Conservation (phyloP, 2,329 filamentous ascomycete species). For the Ophiostoma fasciatum region DNA sequence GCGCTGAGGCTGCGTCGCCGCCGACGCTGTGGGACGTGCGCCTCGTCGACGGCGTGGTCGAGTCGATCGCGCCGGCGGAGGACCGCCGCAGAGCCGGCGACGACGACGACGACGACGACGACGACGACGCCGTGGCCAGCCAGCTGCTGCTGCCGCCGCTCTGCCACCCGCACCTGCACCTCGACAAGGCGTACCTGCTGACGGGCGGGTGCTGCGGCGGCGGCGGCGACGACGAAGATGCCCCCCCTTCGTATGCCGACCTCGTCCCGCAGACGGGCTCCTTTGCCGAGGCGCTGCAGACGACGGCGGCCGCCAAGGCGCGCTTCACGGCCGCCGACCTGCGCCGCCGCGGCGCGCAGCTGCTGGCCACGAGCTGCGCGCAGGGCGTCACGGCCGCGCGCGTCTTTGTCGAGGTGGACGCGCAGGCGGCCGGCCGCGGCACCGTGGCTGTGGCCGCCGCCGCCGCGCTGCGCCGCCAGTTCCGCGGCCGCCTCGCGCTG, state of each 20-base stretch:
- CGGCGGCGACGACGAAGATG: slow-evolving; percentile 7
- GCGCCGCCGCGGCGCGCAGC: slow-evolving; percentile 45
- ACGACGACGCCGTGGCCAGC: slow-evolving; percentile 1
- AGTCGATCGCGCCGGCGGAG: background rate
- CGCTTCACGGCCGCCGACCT: slow-evolving; percentile 48
- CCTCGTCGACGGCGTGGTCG: slow-evolving; percentile 7
- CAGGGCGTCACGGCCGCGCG: slow-evolving; percentile 55
- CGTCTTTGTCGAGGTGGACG: slow-evolving; percentile 58
- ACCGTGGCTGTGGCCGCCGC: slow-evolving; percentile 31
- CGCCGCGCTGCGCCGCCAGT: slow-evolving; percentile 38
- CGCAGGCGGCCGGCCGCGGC: slow-evolving; percentile 29
- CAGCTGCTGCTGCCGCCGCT: slow-evolving; percentile 27
- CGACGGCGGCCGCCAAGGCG: slow-evolving; percentile 38
- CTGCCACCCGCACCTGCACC: slow-evolving; percentile 59
- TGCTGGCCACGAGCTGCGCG: slow-evolving; percentile 48
- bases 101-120: background rate
- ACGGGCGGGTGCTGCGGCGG: slow-evolving; percentile 18
- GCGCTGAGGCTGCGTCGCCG: no score
- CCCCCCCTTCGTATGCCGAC: slow-evolving; percentile 37
- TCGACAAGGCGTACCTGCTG: slow-evolving; percentile 52
- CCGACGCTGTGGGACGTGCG: slow-evolving; percentile 7
- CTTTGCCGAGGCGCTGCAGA: slow-evolving; percentile 49
- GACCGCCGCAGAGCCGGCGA: background rate
- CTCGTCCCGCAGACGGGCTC: slow-evolving; percentile 44
- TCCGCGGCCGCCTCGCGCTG: slow-evolving; percentile 36